phyloP scores from a whole-genome alignment of 2,329 filamentous ascomycete genomes.

The Sporothrix variecibatus region DNA sequence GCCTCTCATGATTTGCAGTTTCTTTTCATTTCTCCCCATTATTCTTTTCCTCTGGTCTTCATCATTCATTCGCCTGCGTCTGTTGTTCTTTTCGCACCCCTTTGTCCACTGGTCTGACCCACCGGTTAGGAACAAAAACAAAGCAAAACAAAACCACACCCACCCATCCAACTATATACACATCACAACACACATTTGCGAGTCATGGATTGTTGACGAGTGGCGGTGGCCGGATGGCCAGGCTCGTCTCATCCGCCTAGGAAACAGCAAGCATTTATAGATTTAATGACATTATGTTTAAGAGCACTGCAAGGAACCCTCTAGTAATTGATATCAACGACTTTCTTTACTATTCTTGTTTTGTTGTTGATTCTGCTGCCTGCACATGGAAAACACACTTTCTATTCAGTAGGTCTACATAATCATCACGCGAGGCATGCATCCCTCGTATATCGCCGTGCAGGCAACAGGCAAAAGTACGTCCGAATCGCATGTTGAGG shows the following conservation, averaged over 20 bases:
- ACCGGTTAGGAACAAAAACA: conserved; percentile 16
- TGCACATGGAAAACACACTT: not conserved
- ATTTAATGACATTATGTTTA: conserved; percentile 25
- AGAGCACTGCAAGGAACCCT: not conserved
- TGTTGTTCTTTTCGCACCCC: not conserved
- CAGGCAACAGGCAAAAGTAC: conserved; percentile 12
- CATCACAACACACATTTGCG: not conserved
- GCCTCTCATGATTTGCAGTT: not conserved
- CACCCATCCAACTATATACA: not conserved
- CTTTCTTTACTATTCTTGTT: not conserved
- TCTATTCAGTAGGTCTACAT: not conserved
- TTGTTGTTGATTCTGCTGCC: not conserved
- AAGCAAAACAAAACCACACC: not conserved
- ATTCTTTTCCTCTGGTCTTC: not conserved
- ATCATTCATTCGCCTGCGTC: not conserved
- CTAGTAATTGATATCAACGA: not conserved
- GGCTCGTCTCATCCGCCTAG: not conserved
- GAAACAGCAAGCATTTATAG: conserved; percentile 21
- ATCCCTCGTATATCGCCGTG: not conserved
- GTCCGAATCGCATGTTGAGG: not conserved
- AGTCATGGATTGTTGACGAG: not conserved
- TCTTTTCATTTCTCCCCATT: not conserved
- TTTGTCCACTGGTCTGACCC: not conserved
- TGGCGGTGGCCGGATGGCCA: not conserved
- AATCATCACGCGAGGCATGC: not conserved